These are phyloP conservation scores for Parastagonospora nodorum DNA, from an alignment of 2,329 filamentous ascomycete genomes.

Conservation along the genomic window DNA sequence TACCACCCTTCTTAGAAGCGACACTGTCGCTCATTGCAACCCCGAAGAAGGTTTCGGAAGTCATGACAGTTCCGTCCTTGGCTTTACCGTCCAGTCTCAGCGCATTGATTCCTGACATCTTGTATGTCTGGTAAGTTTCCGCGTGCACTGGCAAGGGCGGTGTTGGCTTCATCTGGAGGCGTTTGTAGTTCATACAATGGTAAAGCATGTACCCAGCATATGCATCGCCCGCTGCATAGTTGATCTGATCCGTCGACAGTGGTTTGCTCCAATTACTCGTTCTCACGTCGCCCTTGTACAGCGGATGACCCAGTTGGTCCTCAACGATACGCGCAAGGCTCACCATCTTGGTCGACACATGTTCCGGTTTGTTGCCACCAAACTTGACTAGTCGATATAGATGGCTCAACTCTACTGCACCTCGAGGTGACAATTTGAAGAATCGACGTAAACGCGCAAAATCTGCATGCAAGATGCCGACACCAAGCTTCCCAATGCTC, in stretches of 20 bases:
- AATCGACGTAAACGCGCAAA: constrained; percentile 68
- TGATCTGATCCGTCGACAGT: constrained; percentile 68
- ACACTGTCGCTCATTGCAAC: constrained; percentile 11
- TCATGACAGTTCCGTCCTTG: constrained; percentile 23
- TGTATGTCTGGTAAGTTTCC: constrained; percentile 29
- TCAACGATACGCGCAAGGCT: constrained; percentile 71
- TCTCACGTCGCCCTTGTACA: constrained; percentile 80
- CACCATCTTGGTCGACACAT: constrained; percentile 56
- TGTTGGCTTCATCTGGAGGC: constrained; percentile 52
- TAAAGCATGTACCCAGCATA: constrained; percentile 83
- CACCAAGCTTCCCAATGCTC: constrained; percentile 74
- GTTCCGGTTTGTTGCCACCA: constrained; percentile 55
- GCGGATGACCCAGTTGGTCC: constrained; percentile 71
- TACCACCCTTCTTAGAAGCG: background rate
- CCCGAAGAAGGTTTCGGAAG: constrained; percentile 29
- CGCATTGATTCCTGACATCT: constrained; percentile 15
- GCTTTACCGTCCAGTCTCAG: constrained; percentile 25
- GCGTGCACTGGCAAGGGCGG: constrained; percentile 32
- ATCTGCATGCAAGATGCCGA: constrained; percentile 69
- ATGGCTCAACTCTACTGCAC: constrained; percentile 81
- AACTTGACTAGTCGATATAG: constrained; percentile 78
- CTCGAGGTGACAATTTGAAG: constrained; percentile 67
- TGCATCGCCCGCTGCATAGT: constrained; percentile 81
- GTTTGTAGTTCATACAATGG: constrained; percentile 69
- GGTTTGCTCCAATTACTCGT: constrained; percentile 73